phyloP scores from a whole-genome alignment of 805 yeast species.

The Saccharomyces kudriavzevii region DNA sequence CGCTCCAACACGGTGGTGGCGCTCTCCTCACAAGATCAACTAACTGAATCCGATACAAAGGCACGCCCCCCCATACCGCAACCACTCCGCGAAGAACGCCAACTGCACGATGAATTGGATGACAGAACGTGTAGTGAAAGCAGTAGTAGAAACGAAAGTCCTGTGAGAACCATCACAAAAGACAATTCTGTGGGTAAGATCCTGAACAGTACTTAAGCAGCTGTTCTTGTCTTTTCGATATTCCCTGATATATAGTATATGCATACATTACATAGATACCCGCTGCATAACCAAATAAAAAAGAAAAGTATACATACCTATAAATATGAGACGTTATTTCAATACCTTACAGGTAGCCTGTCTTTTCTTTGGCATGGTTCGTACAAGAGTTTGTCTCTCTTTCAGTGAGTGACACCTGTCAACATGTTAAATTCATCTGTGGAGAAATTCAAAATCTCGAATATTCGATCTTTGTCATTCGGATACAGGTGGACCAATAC shows the following conservation, averaged over 20 bases:
- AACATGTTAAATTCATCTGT: conserved; percentile 53
- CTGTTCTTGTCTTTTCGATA: not conserved
- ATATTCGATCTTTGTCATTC: conserved; percentile 15
- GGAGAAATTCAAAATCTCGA: conserved; percentile 21
- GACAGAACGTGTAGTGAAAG: conserved; percentile 28
- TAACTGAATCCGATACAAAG: not conserved
- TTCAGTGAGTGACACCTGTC: conserved; percentile 51
- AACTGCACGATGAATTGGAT: conserved; percentile 12
- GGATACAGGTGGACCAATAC: conserved; percentile 31
- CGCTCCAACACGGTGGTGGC: not conserved
- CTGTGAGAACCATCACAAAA: conserved; percentile 3
- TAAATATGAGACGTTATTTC: not conserved
- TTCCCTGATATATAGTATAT: not conserved
- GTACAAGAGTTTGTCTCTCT: not conserved
- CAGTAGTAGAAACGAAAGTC: conserved; percentile 22
- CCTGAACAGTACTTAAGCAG: not conserved
- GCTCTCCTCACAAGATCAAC: not conserved
- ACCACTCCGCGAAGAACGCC: not conserved
- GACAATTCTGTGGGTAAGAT: not conserved
- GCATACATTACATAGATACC: not conserved
- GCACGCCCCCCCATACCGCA: not conserved
- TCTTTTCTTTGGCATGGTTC: not conserved
- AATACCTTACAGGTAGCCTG: not conserved
- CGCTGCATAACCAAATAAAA: not conserved
- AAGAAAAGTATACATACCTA: not conserved